Percentiles rank a stretch among this genome's conserved stretches.
These are phyloP conservation scores for Xylaria acuta DNA, from an alignment of 495 filamentous ascomycete species.

Conservation along the genomic window DNA sequence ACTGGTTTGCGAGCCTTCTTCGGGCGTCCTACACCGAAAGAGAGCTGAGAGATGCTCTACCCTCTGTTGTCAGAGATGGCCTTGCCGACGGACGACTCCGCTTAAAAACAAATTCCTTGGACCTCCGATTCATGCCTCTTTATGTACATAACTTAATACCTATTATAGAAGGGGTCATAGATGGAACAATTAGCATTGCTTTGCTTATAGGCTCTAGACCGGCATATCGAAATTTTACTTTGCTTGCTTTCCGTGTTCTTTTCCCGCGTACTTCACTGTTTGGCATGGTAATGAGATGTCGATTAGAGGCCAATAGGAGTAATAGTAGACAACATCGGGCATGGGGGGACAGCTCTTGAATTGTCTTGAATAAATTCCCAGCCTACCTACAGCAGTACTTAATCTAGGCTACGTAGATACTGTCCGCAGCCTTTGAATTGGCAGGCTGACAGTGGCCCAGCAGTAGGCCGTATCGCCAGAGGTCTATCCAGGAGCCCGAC, in stretches of 20 bases:
- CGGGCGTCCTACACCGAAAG: neutral
- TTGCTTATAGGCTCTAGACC: neutral
- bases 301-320: neutral
- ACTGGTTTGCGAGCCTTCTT: conserved; percentile 31
- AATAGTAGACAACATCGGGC: neutral
- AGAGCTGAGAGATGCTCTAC: neutral
- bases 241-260: neutral
- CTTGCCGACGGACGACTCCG: no score
- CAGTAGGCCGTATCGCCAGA: neutral
- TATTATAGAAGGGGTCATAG: neutral
- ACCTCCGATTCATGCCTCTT: neutral
- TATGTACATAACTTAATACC: neutral
- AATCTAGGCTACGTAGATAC: no score
- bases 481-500: neutral
- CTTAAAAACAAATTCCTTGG: neutral
- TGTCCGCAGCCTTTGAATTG: neutral
- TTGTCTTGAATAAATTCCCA: neutral
- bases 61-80: neutral
- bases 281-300: neutral
- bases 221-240: neutral
- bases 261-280: neutral
- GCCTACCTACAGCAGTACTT: no score
- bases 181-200: neutral
- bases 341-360: neutral
- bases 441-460: neutral